Evolutionary conservation across 306 rosid species (phyloP).

Genomic region (Trifolium fragiferum): DNA sequence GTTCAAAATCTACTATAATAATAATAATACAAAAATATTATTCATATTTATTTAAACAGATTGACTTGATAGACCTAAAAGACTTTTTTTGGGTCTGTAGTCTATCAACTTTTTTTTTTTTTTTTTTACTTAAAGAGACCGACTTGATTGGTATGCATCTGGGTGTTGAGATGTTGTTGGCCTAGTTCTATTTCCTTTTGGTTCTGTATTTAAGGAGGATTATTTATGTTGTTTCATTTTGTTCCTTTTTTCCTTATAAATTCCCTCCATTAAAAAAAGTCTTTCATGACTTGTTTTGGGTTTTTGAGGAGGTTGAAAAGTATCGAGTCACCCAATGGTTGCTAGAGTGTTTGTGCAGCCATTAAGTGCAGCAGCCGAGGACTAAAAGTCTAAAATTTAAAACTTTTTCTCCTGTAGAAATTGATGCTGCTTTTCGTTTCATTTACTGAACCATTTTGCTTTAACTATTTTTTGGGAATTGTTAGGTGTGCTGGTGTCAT

Average conservation of each 20-base stretch:
- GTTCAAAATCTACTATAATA: too few species aligned
- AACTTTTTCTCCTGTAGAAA: slow-evolving; percentile 16
- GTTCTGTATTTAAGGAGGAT: slow-evolving; percentile 24
- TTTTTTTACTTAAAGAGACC: too few species aligned
- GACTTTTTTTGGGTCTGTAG: too few species aligned
- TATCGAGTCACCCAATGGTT: slow-evolving; percentile 26
- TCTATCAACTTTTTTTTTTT: too few species aligned
- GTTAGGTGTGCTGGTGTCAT: slow-evolving; percentile 89
- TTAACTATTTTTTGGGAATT: slow-evolving; percentile 41
- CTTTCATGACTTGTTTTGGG: slow-evolving; percentile 32
- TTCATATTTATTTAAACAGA: too few species aligned
- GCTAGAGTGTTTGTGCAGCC: slow-evolving; percentile 21
- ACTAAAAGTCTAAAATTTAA: slow-evolving; percentile 2
- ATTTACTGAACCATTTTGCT: slow-evolving; percentile 18
- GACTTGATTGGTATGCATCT: not conserved
- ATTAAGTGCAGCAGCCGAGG: slow-evolving; percentile 29
- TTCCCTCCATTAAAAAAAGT: slow-evolving; percentile 1
- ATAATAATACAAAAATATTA: too few species aligned
- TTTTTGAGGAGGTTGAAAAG: slow-evolving; percentile 36
- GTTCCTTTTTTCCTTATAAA: slow-evolving; percentile 4
- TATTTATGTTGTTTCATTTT: slow-evolving; percentile 19
- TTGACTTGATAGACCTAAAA: too few species aligned
- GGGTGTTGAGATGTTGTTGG: slow-evolving; percentile 20
- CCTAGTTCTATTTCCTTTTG: slow-evolving; percentile 15
- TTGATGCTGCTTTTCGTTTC: slow-evolving; percentile 30